These are phyloP conservation scores for Polytrichum commune DNA, from an alignment of 225 moss, liverwort and hornwort species.

Conservation along the genomic window DNA sequence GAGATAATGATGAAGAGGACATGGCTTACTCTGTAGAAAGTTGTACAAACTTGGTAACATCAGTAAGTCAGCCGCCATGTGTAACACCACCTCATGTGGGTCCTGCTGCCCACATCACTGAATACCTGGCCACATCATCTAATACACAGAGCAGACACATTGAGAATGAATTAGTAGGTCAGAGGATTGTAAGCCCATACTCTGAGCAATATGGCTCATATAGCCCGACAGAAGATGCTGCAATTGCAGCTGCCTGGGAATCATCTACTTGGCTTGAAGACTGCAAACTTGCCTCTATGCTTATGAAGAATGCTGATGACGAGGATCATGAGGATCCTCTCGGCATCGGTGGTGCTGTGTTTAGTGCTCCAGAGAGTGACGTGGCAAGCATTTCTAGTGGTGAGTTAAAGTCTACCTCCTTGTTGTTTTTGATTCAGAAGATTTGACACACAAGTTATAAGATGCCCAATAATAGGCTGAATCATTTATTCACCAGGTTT, in stretches of 20 bases:
- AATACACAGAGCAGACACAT: constrained; percentile 2
- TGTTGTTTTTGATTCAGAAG: too few species aligned
- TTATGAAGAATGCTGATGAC: not conserved
- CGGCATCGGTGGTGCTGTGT: not conserved
- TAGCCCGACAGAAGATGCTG: constrained; percentile 42
- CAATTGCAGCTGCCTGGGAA: constrained; percentile 1
- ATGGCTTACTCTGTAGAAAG: constrained; percentile 49
- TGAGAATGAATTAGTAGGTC: constrained; percentile 33
- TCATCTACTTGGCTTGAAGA: constrained; percentile 3
- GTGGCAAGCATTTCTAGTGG: not conserved
- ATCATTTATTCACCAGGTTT: too few species aligned
- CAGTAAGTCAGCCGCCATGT: constrained; percentile 13
- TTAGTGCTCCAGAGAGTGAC: constrained; percentile 1
- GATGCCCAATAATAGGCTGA: too few species aligned
- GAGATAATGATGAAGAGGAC: constrained; percentile 19
- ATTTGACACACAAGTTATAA: not conserved
- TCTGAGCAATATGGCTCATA: constrained; percentile 41
- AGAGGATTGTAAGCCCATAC: constrained; percentile 4
- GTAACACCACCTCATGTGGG: constrained; percentile 9
- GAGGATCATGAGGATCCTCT: not conserved
- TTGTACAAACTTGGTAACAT: constrained; percentile 25
- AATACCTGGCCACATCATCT: constrained; percentile 7
- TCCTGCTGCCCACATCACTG: constrained; percentile 10
- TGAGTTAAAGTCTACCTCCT: not conserved
- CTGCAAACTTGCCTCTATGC: not conserved